A percentile compares a stretch with the other conserved stretches of the same genome.
phyloP scores from a whole-genome alignment of 164 flowering plant genomes.

The Brasenia schreberi region DNA sequence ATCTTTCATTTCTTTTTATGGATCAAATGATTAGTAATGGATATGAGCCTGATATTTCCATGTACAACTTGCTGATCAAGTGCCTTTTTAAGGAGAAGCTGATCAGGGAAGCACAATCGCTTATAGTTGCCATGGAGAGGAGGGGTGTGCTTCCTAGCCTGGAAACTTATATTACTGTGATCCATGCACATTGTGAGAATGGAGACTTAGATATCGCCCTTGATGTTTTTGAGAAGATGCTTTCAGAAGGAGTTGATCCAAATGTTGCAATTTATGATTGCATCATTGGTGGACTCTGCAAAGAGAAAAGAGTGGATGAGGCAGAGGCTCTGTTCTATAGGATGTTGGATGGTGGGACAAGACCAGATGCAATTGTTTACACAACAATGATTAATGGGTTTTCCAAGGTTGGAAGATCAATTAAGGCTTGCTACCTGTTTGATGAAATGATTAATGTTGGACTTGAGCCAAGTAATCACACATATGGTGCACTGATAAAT shows the following conservation, averaged over 20 bases:
- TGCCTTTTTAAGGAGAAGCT: constrained; percentile 28
- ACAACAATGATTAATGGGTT: constrained; percentile 50
- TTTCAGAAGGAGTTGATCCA: constrained; percentile 35
- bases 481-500: constrained; percentile 46
- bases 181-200: constrained; percentile 33
- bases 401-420: constrained; percentile 33
- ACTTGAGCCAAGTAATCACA: constrained; percentile 25
- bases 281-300: constrained; percentile 33
- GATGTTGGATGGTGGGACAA: constrained; percentile 39
- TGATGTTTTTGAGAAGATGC: constrained; percentile 27
- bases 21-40: constrained; percentile 29
- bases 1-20: constrained; percentile 26
- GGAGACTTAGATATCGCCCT: constrained; percentile 30
- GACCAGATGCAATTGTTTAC: constrained; percentile 38
- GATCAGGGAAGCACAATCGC: constrained; percentile 20
- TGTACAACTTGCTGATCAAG: constrained; percentile 53
- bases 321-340: constrained; percentile 35
- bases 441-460: constrained; percentile 32
- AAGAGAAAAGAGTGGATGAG: constrained; percentile 29
- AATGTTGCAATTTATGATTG: constrained; percentile 49
- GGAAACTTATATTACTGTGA: constrained; percentile 37
- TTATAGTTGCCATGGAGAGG: constrained; percentile 25
- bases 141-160: constrained; percentile 28
- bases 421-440: constrained; percentile 31
- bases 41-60: constrained; percentile 25